Evolutionary conservation across 225 moss, liverwort and hornwort species (phyloP), one percentile per base, ranked within the genome.

Genomic region (Physcomitrellopsis africana): DNA sequence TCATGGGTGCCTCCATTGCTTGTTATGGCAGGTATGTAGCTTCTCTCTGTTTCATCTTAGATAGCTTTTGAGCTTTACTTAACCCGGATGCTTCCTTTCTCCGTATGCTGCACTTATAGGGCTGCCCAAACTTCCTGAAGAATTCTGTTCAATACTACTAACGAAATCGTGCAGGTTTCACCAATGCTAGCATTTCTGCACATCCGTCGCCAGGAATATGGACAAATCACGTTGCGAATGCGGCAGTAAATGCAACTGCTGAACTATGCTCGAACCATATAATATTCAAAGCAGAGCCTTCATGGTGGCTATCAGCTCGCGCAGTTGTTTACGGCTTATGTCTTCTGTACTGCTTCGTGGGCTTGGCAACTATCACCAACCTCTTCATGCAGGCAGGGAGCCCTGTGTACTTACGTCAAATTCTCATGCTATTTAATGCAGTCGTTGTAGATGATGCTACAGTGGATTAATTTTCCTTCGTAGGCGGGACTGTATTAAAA

Each of bases 321-420:
- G 91, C 72, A 54, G 56, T 87, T 62, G 78, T 95, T 43, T 95
- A 93, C 69, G 85, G 82, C 22, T 79, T 83, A 10, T 81, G 86
- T 46, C 87, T 95, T 76, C 80, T 89, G 23, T 95, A 93, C 56
- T 95, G 92, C 70, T 95, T 95, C 72, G 75, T 95, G 70, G 95
- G 95, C 17, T 74, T 95, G 81, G 95, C 88, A 65, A 84, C 85
- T 60, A 93, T 95, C 84, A 95, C 89, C 54, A 86, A 59, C 46
- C 86, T 81, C 54, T 95, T 63, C 53, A 95, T 95, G 94, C 83
- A 86, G 86, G 86, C 19, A 69, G 16, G 68, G 15, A 51, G 51
- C 57, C 3, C 32, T 58, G 15, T 27, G 17, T 52, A 66, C 62
- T 17, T 67, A 20, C 23, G 11, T 70, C 78, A 56, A 42, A 6